These are phyloP conservation scores for Penicillium sp. DNA, from an alignment of 2,329 filamentous ascomycete genomes.

Conservation along the genomic window DNA sequence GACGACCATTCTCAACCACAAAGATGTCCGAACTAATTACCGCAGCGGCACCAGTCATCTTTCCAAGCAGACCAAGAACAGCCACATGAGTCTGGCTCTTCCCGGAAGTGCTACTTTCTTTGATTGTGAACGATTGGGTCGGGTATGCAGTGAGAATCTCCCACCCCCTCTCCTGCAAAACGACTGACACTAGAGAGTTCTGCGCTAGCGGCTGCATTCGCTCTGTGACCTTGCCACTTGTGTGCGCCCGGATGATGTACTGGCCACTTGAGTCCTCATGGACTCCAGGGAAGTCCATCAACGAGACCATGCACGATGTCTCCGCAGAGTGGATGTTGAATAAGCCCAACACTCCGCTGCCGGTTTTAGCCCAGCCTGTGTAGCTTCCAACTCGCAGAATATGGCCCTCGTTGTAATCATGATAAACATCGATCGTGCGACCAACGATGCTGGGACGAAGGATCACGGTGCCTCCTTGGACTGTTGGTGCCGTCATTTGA, in stretches of 20 bases:
- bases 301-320: constrained; percentile 67
- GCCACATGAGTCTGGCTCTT: constrained; percentile 52
- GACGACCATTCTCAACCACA: constrained; percentile 57
- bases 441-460: constrained; percentile 75
- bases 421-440: constrained; percentile 71
- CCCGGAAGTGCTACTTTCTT: constrained; percentile 38
- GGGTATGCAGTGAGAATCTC: constrained; percentile 80
- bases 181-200: constrained; percentile 58
- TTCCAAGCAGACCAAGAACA: constrained; percentile 74
- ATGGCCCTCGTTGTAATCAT: constrained; percentile 68
- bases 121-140: constrained; percentile 54
- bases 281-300: constrained; percentile 73
- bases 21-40: constrained; percentile 64
- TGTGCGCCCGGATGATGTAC: constrained; percentile 75
- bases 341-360: constrained; percentile 74
- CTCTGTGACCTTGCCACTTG: constrained; percentile 58
- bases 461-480: constrained; percentile 71
- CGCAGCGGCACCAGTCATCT: constrained; percentile 87
- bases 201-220: constrained; percentile 35
- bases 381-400: constrained; percentile 79
- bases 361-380: constrained; percentile 65
- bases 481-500: constrained; percentile 76
- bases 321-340: constrained; percentile 73
- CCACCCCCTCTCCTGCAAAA: constrained; percentile 66
- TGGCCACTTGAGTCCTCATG: constrained; percentile 45